A percentile compares a stretch with the other conserved stretches of the same genome.
These are phyloP conservation scores for Coniferiporia weirii DNA, from an alignment of 1,284 basidiomycete species.

Conservation along the genomic window DNA sequence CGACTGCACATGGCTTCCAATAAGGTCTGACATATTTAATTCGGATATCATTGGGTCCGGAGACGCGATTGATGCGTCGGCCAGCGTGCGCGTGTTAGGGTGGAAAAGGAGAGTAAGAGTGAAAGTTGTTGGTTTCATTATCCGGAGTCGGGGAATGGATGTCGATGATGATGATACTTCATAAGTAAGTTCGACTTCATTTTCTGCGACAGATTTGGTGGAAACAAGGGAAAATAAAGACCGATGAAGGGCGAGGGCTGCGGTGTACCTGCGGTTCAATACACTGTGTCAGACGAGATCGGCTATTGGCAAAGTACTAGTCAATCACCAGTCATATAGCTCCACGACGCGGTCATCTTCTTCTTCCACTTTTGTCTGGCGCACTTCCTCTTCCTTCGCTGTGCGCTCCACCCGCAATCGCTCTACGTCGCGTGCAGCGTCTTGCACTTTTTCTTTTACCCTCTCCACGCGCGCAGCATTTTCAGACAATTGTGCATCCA, in stretches of 20 bases:
- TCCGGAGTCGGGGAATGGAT: background rate
- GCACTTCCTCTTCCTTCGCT: constrained; percentile 65
- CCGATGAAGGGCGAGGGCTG: constrained; percentile 59
- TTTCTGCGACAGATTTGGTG: constrained; percentile 58
- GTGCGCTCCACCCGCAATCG: constrained; percentile 57
- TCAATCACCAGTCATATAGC: constrained; percentile 62
- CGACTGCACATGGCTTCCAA: constrained; percentile 56
- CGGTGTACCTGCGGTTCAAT: constrained; percentile 52
- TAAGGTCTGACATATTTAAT: constrained; percentile 53
- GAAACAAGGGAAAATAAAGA: constrained; percentile 56
- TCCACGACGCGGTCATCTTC: constrained; percentile 58
- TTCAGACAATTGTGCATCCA: constrained; percentile 52
- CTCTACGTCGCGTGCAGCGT: constrained; percentile 55
- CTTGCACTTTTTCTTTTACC: constrained; percentile 54
- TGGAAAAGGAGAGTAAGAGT: constrained; percentile 58
- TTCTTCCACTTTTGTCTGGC: constrained; percentile 54
- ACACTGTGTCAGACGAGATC: background rate
- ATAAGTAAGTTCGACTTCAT: constrained; percentile 71
- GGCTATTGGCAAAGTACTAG: background rate
- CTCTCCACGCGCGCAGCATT: constrained; percentile 43
- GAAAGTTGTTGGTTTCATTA: background rate
- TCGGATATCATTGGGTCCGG: constrained; percentile 38
- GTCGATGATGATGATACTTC: background rate
- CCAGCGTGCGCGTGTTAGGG: constrained; percentile 60
- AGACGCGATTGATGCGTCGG: constrained; percentile 49